These are phyloP conservation scores for Sclerotinia minor DNA, from an alignment of 2,329 filamentous ascomycete genomes.

Conservation along the genomic window DNA sequence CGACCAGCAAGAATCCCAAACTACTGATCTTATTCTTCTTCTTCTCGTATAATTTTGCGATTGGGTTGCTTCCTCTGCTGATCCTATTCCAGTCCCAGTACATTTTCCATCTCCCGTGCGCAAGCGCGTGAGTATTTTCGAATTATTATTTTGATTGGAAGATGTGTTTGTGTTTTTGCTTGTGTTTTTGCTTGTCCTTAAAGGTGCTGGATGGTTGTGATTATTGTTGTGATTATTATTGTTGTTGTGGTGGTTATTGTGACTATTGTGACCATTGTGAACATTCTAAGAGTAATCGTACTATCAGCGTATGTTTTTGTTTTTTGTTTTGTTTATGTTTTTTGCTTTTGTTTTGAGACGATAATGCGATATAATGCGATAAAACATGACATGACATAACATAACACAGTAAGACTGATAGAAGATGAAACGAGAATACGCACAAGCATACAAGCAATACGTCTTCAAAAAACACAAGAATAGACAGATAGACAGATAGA, in stretches of 20 bases:
- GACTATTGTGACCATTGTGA: not conserved
- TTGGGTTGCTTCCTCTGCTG: constrained; percentile 23
- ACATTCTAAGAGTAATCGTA: constrained; percentile 30
- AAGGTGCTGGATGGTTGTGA: not conserved
- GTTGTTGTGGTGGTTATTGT: not conserved
- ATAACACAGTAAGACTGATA: not conserved
- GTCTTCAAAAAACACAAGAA: not conserved
- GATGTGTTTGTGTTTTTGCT: too few relatives aligned
- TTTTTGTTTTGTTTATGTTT: too few relatives aligned
- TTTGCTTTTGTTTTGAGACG: not conserved
- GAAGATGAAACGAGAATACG: not conserved
- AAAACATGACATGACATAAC: not conserved
- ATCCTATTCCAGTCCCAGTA: constrained; percentile 18
- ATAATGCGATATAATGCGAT: too few relatives aligned
- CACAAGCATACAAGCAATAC: not conserved
- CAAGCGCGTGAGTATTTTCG: not conserved
- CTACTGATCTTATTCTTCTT: too few relatives aligned
- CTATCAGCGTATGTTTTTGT: constrained; percentile 35
- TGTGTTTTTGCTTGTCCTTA: not conserved
- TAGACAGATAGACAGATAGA: too few relatives aligned
- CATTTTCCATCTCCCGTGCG: not conserved
- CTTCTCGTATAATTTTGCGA: constrained; percentile 43
- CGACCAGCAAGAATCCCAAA: constrained; percentile 65
- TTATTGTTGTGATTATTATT: not conserved
- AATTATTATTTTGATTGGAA: not conserved